Evolutionary conservation across 2,329 filamentous ascomycete genomes (phyloP), one percentile per base, ranked within the genome.

Genomic region (Hymenoscyphus infarciens): DNA sequence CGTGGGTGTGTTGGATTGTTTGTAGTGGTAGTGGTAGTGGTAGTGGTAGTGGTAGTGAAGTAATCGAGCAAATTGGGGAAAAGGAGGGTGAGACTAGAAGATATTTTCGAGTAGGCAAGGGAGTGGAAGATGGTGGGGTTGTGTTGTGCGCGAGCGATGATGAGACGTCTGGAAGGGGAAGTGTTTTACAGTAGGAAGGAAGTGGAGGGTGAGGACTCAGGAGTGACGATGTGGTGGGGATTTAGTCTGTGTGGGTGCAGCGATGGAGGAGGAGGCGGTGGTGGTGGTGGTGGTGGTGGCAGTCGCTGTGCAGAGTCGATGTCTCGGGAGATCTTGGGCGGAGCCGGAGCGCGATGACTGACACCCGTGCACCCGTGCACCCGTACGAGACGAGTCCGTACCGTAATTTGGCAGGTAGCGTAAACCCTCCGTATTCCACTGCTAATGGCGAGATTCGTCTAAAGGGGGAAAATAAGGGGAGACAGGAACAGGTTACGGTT

Each of bases 141-240:
- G 42, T 25, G n/a, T 22, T 22, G 42, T 22, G 19, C n/a, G 42
- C 4, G 42, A 19, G 5, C 16, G 42, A 49, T 49, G 42, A 22
- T 49, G 42, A 49, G 42, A 49, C n/a, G 42, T 19, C n/a, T 22
- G 42, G 42, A 49, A 49, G 42, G 42, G 42, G n/a, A 49, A 22
- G 42, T 49, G 19, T 11, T 19, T n/a, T n/a, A n/a, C n/a, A n/a
- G n/a, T 42, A 8, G 39, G 39, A 19, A n/a, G 15, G 15, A 11
- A n/a, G n/a, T n/a, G n/a, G n/a, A n/a, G 39, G 15, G 15, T 42
- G 39, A 22, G n/a, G n/a, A n/a, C n/a, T n/a, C n/a, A n/a, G n/a
- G n/a, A n/a, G 42, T 49, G 42, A 49, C 42, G 42, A 49, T 11
- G 39, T n/a, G 16, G n/a, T 19, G n/a, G 25, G 42, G 19, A 19